A percentile compares a stretch with the other conserved stretches of the same genome.
These are phyloP conservation scores for Apiospora marii DNA, from an alignment of 2,329 filamentous ascomycete genomes.

Conservation along the genomic window DNA sequence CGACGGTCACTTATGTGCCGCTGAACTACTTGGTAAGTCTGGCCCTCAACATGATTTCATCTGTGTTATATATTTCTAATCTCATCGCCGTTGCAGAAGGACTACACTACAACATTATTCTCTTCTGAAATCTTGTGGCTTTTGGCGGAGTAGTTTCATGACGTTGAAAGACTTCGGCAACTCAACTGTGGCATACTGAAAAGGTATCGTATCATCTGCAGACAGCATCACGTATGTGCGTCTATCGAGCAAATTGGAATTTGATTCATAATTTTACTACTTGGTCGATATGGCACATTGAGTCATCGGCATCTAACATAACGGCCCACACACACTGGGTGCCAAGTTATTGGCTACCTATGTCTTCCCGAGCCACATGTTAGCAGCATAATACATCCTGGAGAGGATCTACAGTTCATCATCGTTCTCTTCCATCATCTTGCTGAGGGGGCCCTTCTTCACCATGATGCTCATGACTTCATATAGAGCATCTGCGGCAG, in stretches of 20 bases:
- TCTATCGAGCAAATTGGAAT: no score
- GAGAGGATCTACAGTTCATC: constrained; percentile 4
- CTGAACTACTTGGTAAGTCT: background rate
- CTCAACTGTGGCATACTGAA: background rate
- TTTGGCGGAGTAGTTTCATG: background rate
- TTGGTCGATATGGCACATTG: no score
- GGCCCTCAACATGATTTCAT: no score
- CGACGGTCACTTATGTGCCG: constrained; percentile 25
- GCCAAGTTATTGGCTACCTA: background rate
- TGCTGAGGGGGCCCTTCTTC: constrained; percentile 68
- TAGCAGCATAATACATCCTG: no score
- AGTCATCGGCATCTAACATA: no score
- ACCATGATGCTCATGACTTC: constrained; percentile 79
- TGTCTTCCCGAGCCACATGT: background rate
- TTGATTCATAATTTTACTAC: no score
- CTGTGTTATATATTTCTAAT: background rate
- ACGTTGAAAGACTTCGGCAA: background rate
- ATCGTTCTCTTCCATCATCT: constrained; percentile 34
- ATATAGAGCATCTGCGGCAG: constrained; percentile 68
- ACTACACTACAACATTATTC: constrained; percentile 14
- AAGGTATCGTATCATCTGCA: background rate
- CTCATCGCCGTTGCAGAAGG: background rate
- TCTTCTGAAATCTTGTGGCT: background rate
- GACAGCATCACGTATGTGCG: background rate
- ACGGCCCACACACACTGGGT: no score